These are phyloP conservation scores for Pichia sp. DNA, from an alignment of 1,139 yeast species.

Conservation along the genomic window DNA sequence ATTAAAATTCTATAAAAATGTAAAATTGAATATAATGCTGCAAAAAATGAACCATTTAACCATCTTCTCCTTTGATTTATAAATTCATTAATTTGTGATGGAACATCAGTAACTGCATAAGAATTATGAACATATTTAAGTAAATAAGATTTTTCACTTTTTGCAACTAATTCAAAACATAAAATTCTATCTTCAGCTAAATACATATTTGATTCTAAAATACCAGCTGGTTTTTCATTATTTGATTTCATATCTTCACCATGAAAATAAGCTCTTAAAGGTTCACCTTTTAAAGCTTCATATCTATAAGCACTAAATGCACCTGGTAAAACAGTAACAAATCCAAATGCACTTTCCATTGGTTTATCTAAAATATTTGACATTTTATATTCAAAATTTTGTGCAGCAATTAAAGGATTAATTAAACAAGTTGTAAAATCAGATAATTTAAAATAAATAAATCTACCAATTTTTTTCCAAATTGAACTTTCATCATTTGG, in stretches of 20 bases:
- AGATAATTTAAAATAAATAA: slow-evolving; percentile 16
- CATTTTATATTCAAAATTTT: slow-evolving; percentile 78
- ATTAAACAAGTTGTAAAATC: slow-evolving; percentile 35
- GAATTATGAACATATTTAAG: slow-evolving; percentile 71
- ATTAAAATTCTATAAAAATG: slow-evolving; percentile 67
- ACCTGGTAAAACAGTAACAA: slow-evolving; percentile 76
- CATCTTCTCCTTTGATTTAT: slow-evolving; percentile 76
- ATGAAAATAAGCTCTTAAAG: slow-evolving; percentile 71
- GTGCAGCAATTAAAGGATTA: slow-evolving; percentile 79
- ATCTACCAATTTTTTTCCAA: slow-evolving; percentile 18
- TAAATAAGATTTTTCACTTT: slow-evolving; percentile 50
- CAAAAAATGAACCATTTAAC: slow-evolving; percentile 82
- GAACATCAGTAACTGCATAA: slow-evolving; percentile 79
- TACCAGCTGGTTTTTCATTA: slow-evolving; percentile 46
- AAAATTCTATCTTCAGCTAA: slow-evolving; percentile 79
- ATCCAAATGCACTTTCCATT: slow-evolving; percentile 75
- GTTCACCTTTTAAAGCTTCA: slow-evolving; percentile 68
- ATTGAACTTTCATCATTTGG: slow-evolving; percentile 36
- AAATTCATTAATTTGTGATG: slow-evolving; percentile 64
- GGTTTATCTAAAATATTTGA: slow-evolving; percentile 81
- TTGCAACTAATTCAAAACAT: slow-evolving; percentile 80
- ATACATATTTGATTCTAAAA: slow-evolving; percentile 75
- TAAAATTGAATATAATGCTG: slow-evolving; percentile 66
- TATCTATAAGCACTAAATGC: slow-evolving; percentile 82
- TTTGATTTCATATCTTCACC: slow-evolving; percentile 68